phyloP scores from a whole-genome alignment of 148 eudicot genomes.

The Camellia sinensis region DNA sequence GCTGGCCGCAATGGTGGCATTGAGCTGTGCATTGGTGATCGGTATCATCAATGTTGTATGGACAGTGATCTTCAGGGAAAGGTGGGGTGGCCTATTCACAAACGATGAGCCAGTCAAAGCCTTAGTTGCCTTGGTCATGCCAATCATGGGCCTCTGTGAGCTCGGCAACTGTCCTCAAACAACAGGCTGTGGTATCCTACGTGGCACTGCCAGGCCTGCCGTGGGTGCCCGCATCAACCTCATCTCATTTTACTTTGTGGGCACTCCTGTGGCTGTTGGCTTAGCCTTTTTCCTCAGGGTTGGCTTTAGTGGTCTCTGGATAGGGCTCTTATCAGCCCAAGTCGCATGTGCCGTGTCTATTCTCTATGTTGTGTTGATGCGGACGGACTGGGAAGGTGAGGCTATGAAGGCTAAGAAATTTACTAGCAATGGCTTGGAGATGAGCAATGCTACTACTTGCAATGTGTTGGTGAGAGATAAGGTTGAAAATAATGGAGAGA shows the following conservation, averaged over 20 bases:
- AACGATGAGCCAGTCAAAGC: constrained; percentile 50
- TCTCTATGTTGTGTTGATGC: constrained; percentile 45
- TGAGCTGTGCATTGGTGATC: constrained; percentile 63
- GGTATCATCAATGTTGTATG: constrained; percentile 65
- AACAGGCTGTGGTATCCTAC: constrained; percentile 86
- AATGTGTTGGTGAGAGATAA: constrained; percentile 14
- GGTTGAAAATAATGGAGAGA: constrained; percentile 25
- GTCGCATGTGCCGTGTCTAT: constrained; percentile 62
- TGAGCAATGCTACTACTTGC: constrained; percentile 4
- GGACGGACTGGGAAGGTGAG: constrained; percentile 81
- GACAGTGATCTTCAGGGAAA: constrained; percentile 60
- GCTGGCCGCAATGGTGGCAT: constrained; percentile 74
- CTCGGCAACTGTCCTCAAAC: constrained; percentile 95
- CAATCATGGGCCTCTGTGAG: constrained; percentile 83
- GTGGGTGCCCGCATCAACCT: constrained; percentile 87
- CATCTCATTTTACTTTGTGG: constrained; percentile 81
- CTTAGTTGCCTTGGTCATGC: constrained; percentile 78
- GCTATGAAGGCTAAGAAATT: constrained; percentile 58
- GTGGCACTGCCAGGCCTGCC: constrained; percentile 79
- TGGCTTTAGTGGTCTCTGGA: constrained; percentile 85
- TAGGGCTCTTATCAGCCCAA: constrained; percentile 79
- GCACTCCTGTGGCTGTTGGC: constrained; percentile 80
- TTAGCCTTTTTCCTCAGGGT: constrained; percentile 53
- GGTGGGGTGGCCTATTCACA: constrained; percentile 70
- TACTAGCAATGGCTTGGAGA: constrained; percentile 31